phyloP scores from a whole-genome alignment of 2,329 filamentous ascomycete genomes.

The Verticillium klebahnii region DNA sequence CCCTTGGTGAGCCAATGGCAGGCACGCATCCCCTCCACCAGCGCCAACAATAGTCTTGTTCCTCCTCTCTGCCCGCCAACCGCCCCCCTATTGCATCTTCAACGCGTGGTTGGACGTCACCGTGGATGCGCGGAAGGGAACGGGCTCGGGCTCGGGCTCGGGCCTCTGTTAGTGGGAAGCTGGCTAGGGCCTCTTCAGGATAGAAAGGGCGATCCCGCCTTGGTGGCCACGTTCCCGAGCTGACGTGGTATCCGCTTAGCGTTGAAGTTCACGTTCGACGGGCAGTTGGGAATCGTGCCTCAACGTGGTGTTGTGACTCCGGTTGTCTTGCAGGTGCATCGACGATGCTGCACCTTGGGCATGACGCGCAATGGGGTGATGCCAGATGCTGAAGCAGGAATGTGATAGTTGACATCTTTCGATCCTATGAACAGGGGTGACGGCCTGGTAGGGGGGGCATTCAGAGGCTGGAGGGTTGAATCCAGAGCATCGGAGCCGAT shows the following conservation, averaged over 20 bases:
- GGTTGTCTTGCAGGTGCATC: neutral
- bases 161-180: constrained; percentile 1
- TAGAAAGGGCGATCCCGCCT: neutral
- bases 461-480: neutral
- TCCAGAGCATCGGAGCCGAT: neutral
- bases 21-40: constrained; percentile 3
- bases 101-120: neutral
- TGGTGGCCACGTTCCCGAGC: neutral
- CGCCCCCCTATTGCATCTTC: neutral
- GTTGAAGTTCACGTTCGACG: neutral
- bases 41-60: constrained; percentile 4
- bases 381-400: neutral
- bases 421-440: neutral
- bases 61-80: neutral
- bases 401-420: neutral
- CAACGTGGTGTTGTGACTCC: neutral
- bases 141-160: neutral
- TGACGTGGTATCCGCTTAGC: neutral
- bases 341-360: no score
- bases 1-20: neutral
- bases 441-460: neutral
- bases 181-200: neutral
- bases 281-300: neutral
- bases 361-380: neutral
- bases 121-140: neutral